These are phyloP conservation scores for Fennellomyces sp. DNA, from an alignment of 371 early-diverging fungal genomes.

Conservation along the genomic window DNA sequence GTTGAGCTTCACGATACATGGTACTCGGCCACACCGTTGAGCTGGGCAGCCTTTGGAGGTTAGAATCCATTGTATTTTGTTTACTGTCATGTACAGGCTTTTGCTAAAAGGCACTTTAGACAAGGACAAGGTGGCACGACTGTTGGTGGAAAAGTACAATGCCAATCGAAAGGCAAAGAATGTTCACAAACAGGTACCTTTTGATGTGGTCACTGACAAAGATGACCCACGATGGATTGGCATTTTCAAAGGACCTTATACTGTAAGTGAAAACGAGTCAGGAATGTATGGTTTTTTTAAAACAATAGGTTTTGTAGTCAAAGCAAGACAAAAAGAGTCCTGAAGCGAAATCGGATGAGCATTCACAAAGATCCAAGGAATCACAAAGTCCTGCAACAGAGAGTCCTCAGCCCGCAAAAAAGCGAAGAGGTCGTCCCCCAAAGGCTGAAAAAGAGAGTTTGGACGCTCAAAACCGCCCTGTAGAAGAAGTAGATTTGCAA, in stretches of 20 bases:
- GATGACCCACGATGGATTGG: constrained; percentile 66
- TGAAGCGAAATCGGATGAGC: neutral
- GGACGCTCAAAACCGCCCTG: constrained; percentile 24
- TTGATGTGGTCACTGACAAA: constrained; percentile 70
- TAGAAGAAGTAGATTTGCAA: constrained; percentile 32
- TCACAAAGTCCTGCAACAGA: neutral
- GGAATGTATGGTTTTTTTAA: too few relatives aligned
- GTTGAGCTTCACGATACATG: constrained; percentile 86
- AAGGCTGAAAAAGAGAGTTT: constrained; percentile 41
- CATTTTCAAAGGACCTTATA: constrained; percentile 25
- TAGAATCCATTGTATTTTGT: neutral
- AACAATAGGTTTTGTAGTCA: neutral
- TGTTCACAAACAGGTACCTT: constrained; percentile 69
- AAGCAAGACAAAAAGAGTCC: neutral
- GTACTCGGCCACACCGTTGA: constrained; percentile 83
- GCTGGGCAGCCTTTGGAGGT: constrained; percentile 92
- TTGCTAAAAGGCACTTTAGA: constrained; percentile 16
- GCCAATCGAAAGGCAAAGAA: constrained; percentile 72
- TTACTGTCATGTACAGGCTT: too few relatives aligned
- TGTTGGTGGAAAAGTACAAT: constrained; percentile 66
- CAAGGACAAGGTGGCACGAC: constrained; percentile 45
- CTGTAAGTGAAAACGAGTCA: too few relatives aligned
- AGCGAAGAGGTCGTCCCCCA: constrained; percentile 47
- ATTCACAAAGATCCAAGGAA: neutral
- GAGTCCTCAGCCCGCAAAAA: constrained; percentile 20